Conservation (phyloP, 2,329 filamentous ascomycete genomes). For the Fusarium sp. region DNA sequence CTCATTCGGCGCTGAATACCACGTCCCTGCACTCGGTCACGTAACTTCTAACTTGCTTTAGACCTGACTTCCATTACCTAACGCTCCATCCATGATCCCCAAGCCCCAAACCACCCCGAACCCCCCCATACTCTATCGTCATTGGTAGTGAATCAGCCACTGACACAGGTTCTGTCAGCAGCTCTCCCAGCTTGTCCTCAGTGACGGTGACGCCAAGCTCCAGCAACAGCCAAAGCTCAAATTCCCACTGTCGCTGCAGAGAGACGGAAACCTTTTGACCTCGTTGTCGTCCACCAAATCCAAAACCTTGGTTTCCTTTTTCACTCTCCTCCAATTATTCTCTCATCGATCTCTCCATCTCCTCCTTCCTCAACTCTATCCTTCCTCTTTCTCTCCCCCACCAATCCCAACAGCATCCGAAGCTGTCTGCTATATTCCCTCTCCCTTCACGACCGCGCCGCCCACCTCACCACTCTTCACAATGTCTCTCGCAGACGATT, state of each 20-base stretch:
- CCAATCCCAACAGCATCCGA: conserved; percentile 53
- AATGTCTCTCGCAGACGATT: conserved; percentile 77
- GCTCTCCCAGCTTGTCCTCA: conserved; percentile 66
- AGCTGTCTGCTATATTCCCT: conserved; percentile 67
- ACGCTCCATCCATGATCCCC: conserved; percentile 34
- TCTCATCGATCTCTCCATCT: conserved; percentile 26
- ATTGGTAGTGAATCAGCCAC: conserved; percentile 48
- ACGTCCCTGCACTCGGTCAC: conserved; percentile 17
- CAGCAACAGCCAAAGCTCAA: conserved; percentile 47
- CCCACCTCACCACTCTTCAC: conserved; percentile 68
- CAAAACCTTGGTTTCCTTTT: conserved; percentile 39
- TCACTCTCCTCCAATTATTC: conserved; percentile 45
- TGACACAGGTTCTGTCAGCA: conserved; percentile 52
- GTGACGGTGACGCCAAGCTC: conserved; percentile 59
- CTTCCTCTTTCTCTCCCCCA: conserved; percentile 43
- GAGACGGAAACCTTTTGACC: conserved; percentile 48
- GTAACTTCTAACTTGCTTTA: conserved; percentile 15
- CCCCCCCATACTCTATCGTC: conserved; percentile 25
- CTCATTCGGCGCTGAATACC: conserved; percentile 29
- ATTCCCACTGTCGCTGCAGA: conserved; percentile 35
- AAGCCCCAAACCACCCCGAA: conserved; percentile 17
- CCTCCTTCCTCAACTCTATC: conserved; percentile 31
- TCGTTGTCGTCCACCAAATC: conserved; percentile 37
- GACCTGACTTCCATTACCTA: not conserved
- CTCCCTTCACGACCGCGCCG: conserved; percentile 65